Evolutionary conservation across 2,329 filamentous ascomycete genomes (phyloP), one percentile per base, ranked within the genome.

Genomic region (Nectriaceae sp.): DNA sequence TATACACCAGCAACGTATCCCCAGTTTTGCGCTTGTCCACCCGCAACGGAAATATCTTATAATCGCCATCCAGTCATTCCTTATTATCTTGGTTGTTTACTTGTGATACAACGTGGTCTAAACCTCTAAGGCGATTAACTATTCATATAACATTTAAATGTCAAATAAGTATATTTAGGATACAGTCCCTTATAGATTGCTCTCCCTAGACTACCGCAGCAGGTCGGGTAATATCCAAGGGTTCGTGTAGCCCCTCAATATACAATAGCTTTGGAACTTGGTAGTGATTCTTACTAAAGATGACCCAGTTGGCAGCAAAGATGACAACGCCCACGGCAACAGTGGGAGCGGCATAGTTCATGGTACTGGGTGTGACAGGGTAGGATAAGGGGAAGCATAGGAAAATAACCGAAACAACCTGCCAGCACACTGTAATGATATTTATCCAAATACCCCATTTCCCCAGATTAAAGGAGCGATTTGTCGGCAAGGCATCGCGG

Each of bases 391-490:
- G 41, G 19, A 43, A 43, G 11, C 15, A n/a, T 11, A 35, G 21
- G 6, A 43, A 19, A 11, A 43, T 18, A 16, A 8, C 41, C 5
- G 21, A n/a, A 11, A 43, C 18, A 4, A 21, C 4, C 11, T 11
- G n/a, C 15, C 21, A 43, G 3, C 24, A 11, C 3, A 35, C n/a
- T 4, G 43, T 21, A 8, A 40, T n/a, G 21, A 46, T n/a, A 22
- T 46, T 46, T 3, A 46, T 39, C 13, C 18, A 13, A 3, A 22
- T 15, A 13, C 43, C 43, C n/a, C 31, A 29, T 3, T 3, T 19
- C 5, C 43, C 43, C 5, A 46, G 43, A 11, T 35, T 6, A 46
- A 46, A 46, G 43, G 13, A n/a, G 19, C 36, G 21, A 18, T 31
- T 3, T n/a, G 29, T 18, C 11, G 35, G 22, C 8, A 46, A 19